A percentile compares a stretch with the other conserved stretches of the same genome.
Evolutionary conservation across 1,139 yeast genomes (phyloP).

Genomic region (Keqinozyma sinolaborantium): DNA sequence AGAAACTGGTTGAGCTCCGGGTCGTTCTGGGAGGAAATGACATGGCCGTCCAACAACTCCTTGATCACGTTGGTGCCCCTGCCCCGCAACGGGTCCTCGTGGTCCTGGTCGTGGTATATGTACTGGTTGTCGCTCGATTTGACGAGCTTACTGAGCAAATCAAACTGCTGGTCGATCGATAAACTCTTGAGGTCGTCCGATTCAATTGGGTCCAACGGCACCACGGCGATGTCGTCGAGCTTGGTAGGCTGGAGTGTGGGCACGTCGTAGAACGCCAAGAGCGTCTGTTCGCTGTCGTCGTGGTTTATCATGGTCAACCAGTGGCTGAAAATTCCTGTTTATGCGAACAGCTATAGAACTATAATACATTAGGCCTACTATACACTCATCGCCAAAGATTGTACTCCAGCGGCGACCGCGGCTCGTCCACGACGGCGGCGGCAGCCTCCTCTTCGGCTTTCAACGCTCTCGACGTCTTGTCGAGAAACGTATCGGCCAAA

Average conservation of each 20-base stretch:
- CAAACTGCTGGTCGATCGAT: slow-evolving; percentile 27
- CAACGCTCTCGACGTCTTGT: slow-evolving; percentile 5
- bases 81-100: slow-evolving; percentile 56
- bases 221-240: slow-evolving; percentile 18
- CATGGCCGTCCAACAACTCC: slow-evolving; percentile 35
- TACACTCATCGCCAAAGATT: slow-evolving; percentile 29
- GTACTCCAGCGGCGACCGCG: slow-evolving; percentile 31
- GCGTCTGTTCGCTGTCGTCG: slow-evolving; percentile 17
- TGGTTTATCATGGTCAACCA: slow-evolving; percentile 21
- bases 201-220: slow-evolving; percentile 16
- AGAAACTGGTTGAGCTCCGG: slow-evolving; percentile 52
- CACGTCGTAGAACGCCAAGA: slow-evolving; percentile 22
- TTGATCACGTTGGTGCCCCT: slow-evolving; percentile 41
- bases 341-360: no score
- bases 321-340: no score
- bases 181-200: slow-evolving; percentile 21
- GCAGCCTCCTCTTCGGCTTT: slow-evolving; percentile 25
- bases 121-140: slow-evolving; percentile 9
- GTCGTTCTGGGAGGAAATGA: slow-evolving; percentile 36
- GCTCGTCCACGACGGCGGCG: slow-evolving; percentile 33
- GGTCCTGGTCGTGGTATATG: slow-evolving; percentile 15
- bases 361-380: slow-evolving; percentile 1
- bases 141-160: slow-evolving; percentile 23
- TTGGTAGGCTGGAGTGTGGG: slow-evolving; percentile 20
- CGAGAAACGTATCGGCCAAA: slow-evolving; percentile 18